These are phyloP conservation scores for Candolleomyces eurysporus DNA, from an alignment of 768 basidiomycete genomes.

Conservation along the genomic window DNA sequence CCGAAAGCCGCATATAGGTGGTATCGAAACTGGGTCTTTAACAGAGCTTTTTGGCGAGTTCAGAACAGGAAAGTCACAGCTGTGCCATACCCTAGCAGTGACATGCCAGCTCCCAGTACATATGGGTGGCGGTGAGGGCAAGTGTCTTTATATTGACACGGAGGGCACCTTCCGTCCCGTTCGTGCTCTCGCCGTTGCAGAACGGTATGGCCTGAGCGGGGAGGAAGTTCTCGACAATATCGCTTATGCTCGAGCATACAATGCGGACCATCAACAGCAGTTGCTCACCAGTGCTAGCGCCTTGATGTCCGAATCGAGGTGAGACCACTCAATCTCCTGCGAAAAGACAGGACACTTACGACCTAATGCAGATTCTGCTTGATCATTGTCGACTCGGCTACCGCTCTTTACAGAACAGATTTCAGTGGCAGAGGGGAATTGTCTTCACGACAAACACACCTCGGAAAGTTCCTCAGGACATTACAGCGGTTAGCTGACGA, in stretches of 20 bases:
- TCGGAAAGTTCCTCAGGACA: conserved; percentile 93
- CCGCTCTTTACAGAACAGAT: conserved; percentile 92
- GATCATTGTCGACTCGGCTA: conserved; percentile 95
- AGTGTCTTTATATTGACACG: conserved; percentile 98
- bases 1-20: conserved; percentile 47
- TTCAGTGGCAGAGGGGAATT: conserved; percentile 95
- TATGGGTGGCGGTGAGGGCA: conserved; percentile 99
- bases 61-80: conserved; percentile 95
- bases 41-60: conserved; percentile 99
- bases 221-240: conserved; percentile 99
- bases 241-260: conserved; percentile 97
- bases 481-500: conserved; percentile 95
- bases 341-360: conserved; percentile 3
- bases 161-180: conserved; percentile 99
- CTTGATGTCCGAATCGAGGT: conserved; percentile 99
- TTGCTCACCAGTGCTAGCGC: conserved; percentile 91
- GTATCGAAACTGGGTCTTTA: conserved; percentile 97
- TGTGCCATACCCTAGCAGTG: conserved; percentile 97
- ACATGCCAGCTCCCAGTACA: conserved; percentile 96
- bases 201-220: conserved; percentile 93
- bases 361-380: conserved; percentile 76
- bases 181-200: conserved; percentile 90
- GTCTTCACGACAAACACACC: conserved; percentile 90
- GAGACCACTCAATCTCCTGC: conserved; percentile 13
- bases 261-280: conserved; percentile 94